Percentiles rank a stretch among this genome's conserved stretches.
phyloP scores from a whole-genome alignment of 352 stramenopile species.

The Aphanomyces stellatus region DNA sequence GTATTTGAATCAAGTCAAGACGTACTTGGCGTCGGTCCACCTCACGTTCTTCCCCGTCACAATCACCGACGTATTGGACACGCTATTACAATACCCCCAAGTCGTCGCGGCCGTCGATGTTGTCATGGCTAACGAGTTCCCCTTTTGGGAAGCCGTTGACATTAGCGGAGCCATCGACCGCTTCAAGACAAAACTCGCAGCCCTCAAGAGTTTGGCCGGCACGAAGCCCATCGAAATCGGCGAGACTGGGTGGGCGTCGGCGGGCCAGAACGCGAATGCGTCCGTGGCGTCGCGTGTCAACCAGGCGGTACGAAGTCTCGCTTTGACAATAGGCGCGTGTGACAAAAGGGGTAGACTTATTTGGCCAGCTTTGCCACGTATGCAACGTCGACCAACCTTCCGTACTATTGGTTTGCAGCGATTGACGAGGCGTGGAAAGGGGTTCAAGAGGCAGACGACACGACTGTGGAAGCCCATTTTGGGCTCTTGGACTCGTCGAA shows the following conservation, averaged over 20 bases:
- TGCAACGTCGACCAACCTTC: slow-evolving; percentile 46
- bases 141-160: slow-evolving; percentile 51
- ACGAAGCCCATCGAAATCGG: slow-evolving; percentile 50
- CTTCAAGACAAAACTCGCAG: slow-evolving; percentile 33
- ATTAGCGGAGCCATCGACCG: slow-evolving; percentile 30
- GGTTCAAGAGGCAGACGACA: slow-evolving; percentile 17
- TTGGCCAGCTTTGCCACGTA: slow-evolving; percentile 69
- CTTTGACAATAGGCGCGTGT: background rate
- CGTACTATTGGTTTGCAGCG: slow-evolving; percentile 83
- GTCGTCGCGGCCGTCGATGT: slow-evolving; percentile 30
- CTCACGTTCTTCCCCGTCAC: slow-evolving; percentile 40
- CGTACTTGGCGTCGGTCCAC: slow-evolving; percentile 19
- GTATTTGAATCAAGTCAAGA: slow-evolving; percentile 40
- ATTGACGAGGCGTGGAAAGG: slow-evolving; percentile 71
- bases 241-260: slow-evolving; percentile 58
- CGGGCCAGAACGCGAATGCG: slow-evolving; percentile 29
- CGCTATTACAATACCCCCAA: slow-evolving; percentile 40
- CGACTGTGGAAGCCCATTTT: slow-evolving; percentile 67
- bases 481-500: slow-evolving; percentile 55
- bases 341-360: slow-evolving; percentile 35
- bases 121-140: slow-evolving; percentile 50
- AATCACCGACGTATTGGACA: slow-evolving; percentile 58
- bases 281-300: slow-evolving; percentile 34
- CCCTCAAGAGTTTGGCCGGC: slow-evolving; percentile 25
- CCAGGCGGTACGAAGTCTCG: slow-evolving; percentile 23